Evolutionary conservation across 208 protist genomes (phyloP).

Genomic region (Leishmania gerbilli): DNA sequence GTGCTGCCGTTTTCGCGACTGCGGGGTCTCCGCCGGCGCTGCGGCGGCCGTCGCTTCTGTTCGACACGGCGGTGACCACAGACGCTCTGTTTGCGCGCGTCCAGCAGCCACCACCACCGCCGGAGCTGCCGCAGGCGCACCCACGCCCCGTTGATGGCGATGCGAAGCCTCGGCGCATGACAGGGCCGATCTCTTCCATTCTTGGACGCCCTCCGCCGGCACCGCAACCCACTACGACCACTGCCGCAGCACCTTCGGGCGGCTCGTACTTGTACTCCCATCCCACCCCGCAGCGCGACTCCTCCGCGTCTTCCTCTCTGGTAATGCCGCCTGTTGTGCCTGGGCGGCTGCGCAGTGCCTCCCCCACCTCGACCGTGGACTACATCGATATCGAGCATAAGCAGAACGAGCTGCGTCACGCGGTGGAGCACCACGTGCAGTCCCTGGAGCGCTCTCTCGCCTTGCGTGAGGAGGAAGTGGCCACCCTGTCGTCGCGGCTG

Average conservation of each 20-base stretch:
- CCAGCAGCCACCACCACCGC: conserved; percentile 8
- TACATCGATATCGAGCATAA: conserved; percentile 85
- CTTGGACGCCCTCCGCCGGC: conserved; percentile 32
- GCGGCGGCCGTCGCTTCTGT: conserved; percentile 23
- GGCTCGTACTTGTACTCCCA: background rate
- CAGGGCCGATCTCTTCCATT: conserved; percentile 23
- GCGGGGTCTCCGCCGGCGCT: conserved; percentile 15
- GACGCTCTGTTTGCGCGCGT: conserved; percentile 26
- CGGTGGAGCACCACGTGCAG: conserved; percentile 72
- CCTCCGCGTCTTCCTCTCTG: conserved; percentile 14
- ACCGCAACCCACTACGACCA: background rate
- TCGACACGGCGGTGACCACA: conserved; percentile 24
- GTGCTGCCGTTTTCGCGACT: background rate
- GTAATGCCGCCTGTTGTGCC: background rate
- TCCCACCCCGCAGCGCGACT: conserved; percentile 3
- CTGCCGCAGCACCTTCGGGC: background rate
- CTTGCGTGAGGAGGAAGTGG: conserved; percentile 70
- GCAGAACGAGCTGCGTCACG: conserved; percentile 78
- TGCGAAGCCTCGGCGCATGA: conserved; percentile 4
- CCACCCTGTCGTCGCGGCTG: conserved; percentile 53
- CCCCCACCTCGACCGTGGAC: conserved; percentile 43
- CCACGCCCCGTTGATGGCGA: background rate
- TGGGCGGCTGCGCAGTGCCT: conserved; percentile 13
- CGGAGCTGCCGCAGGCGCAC: background rate
- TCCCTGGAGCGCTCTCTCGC: conserved; percentile 66